Conservation (phyloP, 768 basidiomycete genomes). For the Dioszegia aurantiaca region DNA sequence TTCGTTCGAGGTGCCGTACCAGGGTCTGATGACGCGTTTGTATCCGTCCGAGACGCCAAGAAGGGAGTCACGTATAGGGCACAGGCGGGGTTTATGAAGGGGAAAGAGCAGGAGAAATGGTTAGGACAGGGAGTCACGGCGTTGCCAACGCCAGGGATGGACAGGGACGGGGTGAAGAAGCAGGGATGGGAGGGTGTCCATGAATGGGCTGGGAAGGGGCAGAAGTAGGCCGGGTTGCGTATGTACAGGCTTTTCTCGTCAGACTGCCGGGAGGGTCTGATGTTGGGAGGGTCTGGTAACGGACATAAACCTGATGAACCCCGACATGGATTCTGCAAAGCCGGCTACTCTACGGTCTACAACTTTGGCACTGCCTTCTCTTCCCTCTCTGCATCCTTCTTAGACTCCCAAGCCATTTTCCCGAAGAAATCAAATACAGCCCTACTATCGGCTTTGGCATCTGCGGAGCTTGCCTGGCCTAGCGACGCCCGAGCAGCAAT, state of each 20-base stretch:
- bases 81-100: constrained; percentile 57
- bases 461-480: constrained; percentile 84
- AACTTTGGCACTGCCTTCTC: constrained; percentile 32
- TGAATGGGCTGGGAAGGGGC: constrained; percentile 35
- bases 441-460: constrained; percentile 57
- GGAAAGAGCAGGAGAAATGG: constrained; percentile 42
- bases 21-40: constrained; percentile 81
- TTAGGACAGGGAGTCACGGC: constrained; percentile 63
- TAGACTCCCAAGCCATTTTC: constrained; percentile 60
- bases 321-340: background rate
- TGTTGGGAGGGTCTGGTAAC: too few species aligned
- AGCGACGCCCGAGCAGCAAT: constrained; percentile 82
- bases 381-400: constrained; percentile 31
- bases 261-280: too few species aligned
- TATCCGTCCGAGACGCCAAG: constrained; percentile 82
- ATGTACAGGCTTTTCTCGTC: background rate
- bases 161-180: constrained; percentile 56
- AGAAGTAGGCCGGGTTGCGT: constrained; percentile 5
- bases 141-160: constrained; percentile 91
- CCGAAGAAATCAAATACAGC: constrained; percentile 58
- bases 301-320: background rate
- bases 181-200: constrained; percentile 40
- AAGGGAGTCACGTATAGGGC: constrained; percentile 76
- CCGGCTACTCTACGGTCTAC: constrained; percentile 16
- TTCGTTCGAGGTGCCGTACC: constrained; percentile 90